Base-by-base conservation (phyloP, 108 stramenopile genomes). In the Parmales sp. region DNA sequence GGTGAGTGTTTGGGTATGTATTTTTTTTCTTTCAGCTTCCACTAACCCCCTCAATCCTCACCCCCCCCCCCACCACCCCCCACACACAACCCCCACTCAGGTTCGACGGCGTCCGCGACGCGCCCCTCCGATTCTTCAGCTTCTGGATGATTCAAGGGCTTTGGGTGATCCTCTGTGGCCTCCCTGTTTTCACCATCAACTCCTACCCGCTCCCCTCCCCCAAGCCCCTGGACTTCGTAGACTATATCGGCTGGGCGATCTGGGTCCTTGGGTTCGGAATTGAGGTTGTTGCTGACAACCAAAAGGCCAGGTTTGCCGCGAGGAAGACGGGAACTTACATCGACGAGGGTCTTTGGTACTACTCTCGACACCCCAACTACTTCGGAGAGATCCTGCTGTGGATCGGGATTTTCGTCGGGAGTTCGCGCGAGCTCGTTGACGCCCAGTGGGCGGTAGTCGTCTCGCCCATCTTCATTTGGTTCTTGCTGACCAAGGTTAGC, bases 301-400 rank as follows among this genome's bases (percentile, higher is more conserved):
- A 75, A 7, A 75, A 75, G 44, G 5, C 11, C 1, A 0, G 25
- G 7, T 75, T 64, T 39, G 37, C 64, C 20, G 16, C 37, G 1
- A 38, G 66, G 39, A 28, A 71, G 39, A 13, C 11, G 54, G 36
- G 41, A 43, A 43, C 41, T 8, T 74, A 46, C 37, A 74, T 74
- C 45, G 11, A 6, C 41, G 6, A 16, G 6, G 74, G 74, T 9
- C 69, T 71, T 8, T 75, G 74, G 74, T 36, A 16, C 19, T 66
- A 60, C 34, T 50, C 64, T 3, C 63, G 70, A 7, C 74, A 75
- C 51, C 74, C 74, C 37, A 75, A 75, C 31, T 75, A 75, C 43
- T 66, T 49, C 64, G 74, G 74, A 26, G 74, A 75, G 54, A 29
- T 67, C 2, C 13, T 29, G 0, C 19, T 75, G 31, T 74, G 74